phyloP scores from a whole-genome alignment of 148 eudicot species.

The Rhododendron henanense region DNA sequence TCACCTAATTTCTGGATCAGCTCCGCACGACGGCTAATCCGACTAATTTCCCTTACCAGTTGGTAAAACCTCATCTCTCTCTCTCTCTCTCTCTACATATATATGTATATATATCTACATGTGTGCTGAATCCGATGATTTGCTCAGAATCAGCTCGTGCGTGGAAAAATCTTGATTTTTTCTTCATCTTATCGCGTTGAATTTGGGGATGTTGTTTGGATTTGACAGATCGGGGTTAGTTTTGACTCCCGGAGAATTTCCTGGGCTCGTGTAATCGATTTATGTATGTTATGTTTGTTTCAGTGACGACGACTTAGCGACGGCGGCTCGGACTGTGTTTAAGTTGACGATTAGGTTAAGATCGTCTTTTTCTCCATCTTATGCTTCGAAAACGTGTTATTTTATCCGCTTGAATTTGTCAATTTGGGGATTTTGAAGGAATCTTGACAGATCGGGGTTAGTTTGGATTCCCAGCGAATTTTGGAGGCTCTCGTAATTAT shows the following conservation, averaged over 20 bases:
- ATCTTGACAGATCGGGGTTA: constrained; percentile 6
- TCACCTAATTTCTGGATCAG: neutral
- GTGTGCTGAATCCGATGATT: neutral
- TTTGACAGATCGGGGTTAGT: neutral
- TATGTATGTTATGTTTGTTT: neutral
- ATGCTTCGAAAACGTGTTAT: too few relatives aligned
- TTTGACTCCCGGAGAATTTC: neutral
- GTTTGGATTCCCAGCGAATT: neutral
- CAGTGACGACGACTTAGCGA: constrained; percentile 6
- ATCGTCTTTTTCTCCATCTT: neutral
- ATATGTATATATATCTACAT: neutral
- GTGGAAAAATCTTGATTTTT: neutral
- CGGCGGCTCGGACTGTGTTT: neutral
- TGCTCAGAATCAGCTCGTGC: neutral
- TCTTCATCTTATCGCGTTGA: neutral
- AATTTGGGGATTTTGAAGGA: neutral
- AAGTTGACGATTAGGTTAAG: neutral
- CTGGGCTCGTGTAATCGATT: too few relatives aligned
- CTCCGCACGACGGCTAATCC: neutral
- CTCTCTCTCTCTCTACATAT: neutral
- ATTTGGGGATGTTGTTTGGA: neutral
- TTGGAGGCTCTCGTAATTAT: neutral
- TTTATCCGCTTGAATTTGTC: neutral
- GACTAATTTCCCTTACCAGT: neutral
- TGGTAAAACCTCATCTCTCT: neutral